Percentiles rank a stretch among this genome's conserved stretches.
Evolutionary conservation across 225 moss, liverwort and hornwort species (phyloP).

Genomic region (Physcomitrium patens): DNA sequence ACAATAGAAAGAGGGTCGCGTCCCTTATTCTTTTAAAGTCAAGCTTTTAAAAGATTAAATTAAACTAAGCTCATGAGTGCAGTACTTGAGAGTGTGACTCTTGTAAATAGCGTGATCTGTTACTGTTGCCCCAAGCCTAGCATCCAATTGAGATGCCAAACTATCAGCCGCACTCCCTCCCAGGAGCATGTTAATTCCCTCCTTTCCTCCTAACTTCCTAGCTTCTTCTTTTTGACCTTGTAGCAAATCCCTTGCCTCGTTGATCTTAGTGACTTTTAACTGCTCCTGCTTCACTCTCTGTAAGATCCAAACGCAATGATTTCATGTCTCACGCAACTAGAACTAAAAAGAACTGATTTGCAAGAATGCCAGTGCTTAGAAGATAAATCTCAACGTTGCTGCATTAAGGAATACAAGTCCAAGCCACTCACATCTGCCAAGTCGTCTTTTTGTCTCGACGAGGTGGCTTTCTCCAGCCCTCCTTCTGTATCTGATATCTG

Average conservation of each 20-base stretch:
- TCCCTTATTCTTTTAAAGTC: neutral
- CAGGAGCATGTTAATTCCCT: constrained; percentile 52
- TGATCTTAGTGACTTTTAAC: constrained; percentile 51
- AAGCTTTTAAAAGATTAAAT: neutral
- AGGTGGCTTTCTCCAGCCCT: constrained; percentile 40
- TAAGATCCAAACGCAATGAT: neutral
- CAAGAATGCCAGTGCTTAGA: neutral
- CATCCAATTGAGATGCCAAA: constrained; percentile 63
- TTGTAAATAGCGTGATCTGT: constrained; percentile 66
- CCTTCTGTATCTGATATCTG: constrained; percentile 36
- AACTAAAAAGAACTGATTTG: neutral
- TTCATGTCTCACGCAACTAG: neutral
- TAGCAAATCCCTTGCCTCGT: constrained; percentile 31
- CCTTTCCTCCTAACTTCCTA: constrained; percentile 37
- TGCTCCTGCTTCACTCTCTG: constrained; percentile 69
- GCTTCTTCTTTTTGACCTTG: constrained; percentile 35
- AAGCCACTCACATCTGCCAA: constrained; percentile 50
- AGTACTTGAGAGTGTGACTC: constrained; percentile 60
- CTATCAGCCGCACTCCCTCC: constrained; percentile 48
- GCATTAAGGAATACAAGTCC: neutral
- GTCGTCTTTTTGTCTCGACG: constrained; percentile 50
- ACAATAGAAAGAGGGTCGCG: neutral
- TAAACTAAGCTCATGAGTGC: neutral
- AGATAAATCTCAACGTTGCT: neutral
- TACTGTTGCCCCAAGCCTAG: constrained; percentile 43